Evolutionary conservation across 106 monocot genomes (phyloP).

Genomic region (Apostasia ramifera): DNA sequence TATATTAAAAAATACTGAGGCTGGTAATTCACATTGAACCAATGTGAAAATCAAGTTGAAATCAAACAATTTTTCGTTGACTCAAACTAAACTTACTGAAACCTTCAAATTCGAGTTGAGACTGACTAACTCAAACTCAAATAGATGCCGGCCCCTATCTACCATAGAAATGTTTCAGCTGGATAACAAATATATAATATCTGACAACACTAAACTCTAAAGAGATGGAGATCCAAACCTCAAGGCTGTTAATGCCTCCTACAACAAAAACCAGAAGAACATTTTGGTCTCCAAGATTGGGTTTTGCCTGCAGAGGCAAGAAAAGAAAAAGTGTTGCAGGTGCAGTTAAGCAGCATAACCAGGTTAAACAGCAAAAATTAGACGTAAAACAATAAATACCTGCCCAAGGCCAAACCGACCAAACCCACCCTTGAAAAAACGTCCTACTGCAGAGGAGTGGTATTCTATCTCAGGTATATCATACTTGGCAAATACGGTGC

Average conservation of each 20-base stretch:
- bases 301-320: slow-evolving; percentile 59
- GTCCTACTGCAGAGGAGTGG: slow-evolving; percentile 89
- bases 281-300: slow-evolving; percentile 70
- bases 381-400: slow-evolving; percentile 34
- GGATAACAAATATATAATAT: not conserved
- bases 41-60: no score
- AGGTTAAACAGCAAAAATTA: not conserved
- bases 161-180: not conserved
- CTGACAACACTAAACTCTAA: not conserved
- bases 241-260: slow-evolving; percentile 74
- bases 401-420: slow-evolving; percentile 99
- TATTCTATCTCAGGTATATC: slow-evolving; percentile 83
- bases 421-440: slow-evolving; percentile 91
- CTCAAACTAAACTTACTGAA: no score
- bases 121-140: not conserved
- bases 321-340: not conserved
- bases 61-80: no score
- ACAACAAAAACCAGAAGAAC: slow-evolving; percentile 81
- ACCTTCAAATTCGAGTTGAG: not conserved
- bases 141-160: not conserved
- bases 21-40: no score
- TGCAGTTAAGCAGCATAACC: not conserved
- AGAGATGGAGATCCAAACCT: slow-evolving; percentile 42
- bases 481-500: slow-evolving; percentile 50
- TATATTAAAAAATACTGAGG: no score